Conservation (phyloP, 768 basidiomycete genomes). For the Kwoniella bestiolae region DNA sequence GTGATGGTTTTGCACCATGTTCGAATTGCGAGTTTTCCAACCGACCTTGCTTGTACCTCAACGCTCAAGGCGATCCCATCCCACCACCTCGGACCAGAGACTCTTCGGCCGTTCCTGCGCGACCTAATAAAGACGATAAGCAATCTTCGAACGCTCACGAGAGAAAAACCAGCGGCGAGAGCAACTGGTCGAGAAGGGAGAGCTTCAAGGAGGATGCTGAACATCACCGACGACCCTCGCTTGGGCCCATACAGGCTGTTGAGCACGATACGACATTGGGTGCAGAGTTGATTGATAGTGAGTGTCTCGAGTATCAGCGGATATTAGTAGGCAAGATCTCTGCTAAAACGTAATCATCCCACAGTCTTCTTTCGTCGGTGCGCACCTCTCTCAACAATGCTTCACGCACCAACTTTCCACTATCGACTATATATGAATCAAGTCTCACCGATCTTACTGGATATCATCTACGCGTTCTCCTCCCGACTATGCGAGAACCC, state of each 20-base stretch:
- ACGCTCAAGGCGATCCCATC: slow-evolving; percentile 53
- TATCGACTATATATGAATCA: slow-evolving; percentile 48
- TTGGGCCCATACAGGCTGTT: slow-evolving; percentile 40
- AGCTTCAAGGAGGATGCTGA: slow-evolving; percentile 20
- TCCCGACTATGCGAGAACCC: slow-evolving; percentile 43
- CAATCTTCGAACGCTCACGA: slow-evolving; percentile 5
- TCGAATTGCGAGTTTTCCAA: slow-evolving; percentile 57
- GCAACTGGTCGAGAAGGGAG: slow-evolving; percentile 20
- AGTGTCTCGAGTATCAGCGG: no score
- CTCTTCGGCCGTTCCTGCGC: slow-evolving; percentile 17
- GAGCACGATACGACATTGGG: slow-evolving; percentile 42
- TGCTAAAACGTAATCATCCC: no score
- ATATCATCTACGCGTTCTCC: slow-evolving; percentile 53
- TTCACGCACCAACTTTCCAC: slow-evolving; percentile 54
- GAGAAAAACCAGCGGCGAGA: slow-evolving; percentile 20
- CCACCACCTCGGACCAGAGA: slow-evolving; percentile 53
- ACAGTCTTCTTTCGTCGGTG: slow-evolving; percentile 52
- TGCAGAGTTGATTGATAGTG: slow-evolving; percentile 53
- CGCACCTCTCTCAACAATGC: slow-evolving; percentile 49
- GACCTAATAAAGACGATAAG: slow-evolving; percentile 22
- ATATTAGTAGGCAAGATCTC: no score
- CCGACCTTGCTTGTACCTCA: slow-evolving; percentile 53
- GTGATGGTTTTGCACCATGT: slow-evolving; percentile 57
- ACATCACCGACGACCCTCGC: slow-evolving; percentile 1
- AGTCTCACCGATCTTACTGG: slow-evolving; percentile 45